Base-by-base conservation (phyloP, 495 filamentous ascomycete species). In the Chaetomium tenue region DNA sequence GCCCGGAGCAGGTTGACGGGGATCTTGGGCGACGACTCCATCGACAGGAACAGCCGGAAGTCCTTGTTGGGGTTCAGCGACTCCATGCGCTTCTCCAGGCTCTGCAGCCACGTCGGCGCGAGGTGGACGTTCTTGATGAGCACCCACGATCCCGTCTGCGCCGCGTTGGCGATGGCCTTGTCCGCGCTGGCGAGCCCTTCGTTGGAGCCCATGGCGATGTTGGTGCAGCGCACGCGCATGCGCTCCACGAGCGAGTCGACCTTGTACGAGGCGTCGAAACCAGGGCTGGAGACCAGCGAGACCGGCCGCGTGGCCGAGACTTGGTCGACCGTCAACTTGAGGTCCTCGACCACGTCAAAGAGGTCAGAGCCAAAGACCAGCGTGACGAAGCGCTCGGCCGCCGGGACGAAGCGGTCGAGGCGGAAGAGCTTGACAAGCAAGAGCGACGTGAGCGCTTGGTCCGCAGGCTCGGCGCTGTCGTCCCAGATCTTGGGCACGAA, bases 121-220 rank as follows among this genome's bases (percentile, higher is more conserved):
- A 99, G 84, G 75, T 99, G 94, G 39, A 99, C 94, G 81, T 99
- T 99, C 86, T 99, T 99, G 81, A 99, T 86, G 6, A 98, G 82
- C 22, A 99, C 95, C 94, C 94, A 99, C 39, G 87, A 92, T 63
- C 94, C 94, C 4, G 89, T 89, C 58, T 93, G 90, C 8, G 95
- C 93, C 18, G 94, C 94, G 72, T 91, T 93, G 81, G 84, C 89
- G 72, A 99, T 91, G 25, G 94, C 94, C 75, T 96, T 95, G 79
- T 98, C 95, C 37, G 94, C 94, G 61, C 87, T 93, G 65, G 92
- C 87, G 16, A 93, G 80, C 72, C 92, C 90, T 79, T 99, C 94
- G 68, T 91, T 94, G 20, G 94, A 98, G 68, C 94, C 94, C 94
- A 99, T 99, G 68, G 94, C 94, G 73, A 98, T 97, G 75, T 96